These are phyloP conservation scores for Trichoderma virens DNA, from an alignment of 495 filamentous ascomycete genomes.

Conservation along the genomic window DNA sequence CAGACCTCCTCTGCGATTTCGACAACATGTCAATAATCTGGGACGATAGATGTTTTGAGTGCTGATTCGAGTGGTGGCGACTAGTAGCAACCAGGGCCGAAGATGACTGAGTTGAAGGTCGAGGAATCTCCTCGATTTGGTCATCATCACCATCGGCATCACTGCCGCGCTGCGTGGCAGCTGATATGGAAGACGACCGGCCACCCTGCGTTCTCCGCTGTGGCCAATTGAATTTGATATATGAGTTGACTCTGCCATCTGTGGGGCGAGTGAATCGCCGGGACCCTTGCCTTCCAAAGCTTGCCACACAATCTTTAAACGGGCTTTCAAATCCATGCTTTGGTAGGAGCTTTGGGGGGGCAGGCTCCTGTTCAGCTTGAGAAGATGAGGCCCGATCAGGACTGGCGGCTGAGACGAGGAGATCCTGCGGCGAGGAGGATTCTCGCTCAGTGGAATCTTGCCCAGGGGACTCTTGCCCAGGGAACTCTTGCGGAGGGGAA, in stretches of 20 bases:
- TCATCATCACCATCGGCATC: neutral
- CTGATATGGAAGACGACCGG: neutral
- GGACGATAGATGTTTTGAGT: neutral
- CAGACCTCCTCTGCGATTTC: neutral
- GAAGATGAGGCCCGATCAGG: neutral
- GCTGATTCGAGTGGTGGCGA: neutral
- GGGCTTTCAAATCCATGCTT: neutral
- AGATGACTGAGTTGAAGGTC: neutral
- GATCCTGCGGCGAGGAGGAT: too few relatives aligned
- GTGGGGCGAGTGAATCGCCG: neutral
- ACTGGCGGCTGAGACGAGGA: too few relatives aligned
- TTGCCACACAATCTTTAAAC: neutral
- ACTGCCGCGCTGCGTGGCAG: neutral
- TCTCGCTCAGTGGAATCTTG: too few relatives aligned
- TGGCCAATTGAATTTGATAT: conserved; percentile 10
- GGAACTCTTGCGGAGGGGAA: too few relatives aligned
- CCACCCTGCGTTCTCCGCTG: neutral
- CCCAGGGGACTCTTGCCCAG: too few relatives aligned
- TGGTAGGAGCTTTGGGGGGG: neutral
- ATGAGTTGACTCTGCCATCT: neutral
- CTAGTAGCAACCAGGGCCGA: neutral
- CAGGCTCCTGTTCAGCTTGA: neutral
- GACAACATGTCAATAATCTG: neutral
- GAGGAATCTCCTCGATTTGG: neutral
- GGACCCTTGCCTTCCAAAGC: neutral